phyloP scores from a whole-genome alignment of 495 filamentous ascomycete genomes.

The Chlorociboria aeruginascens region DNA sequence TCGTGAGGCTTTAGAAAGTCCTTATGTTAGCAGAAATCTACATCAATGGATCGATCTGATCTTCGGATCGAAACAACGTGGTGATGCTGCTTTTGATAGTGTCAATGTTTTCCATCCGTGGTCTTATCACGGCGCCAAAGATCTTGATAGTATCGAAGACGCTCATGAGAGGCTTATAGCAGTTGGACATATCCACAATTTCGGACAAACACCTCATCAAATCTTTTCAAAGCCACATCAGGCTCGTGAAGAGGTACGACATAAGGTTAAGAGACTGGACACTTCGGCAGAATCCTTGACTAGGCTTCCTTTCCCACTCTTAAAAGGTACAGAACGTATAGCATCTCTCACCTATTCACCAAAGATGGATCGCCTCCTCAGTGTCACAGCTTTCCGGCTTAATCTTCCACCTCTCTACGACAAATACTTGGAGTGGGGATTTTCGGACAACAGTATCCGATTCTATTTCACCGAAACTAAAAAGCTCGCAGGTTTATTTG shows the following conservation, averaged over 20 bases:
- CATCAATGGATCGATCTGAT: conserved; percentile 95
- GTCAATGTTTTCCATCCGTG: conserved; percentile 93
- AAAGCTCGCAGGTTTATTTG: conserved; percentile 64
- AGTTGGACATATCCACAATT: conserved; percentile 95
- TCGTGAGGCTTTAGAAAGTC: conserved; percentile 86
- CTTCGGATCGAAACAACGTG: conserved; percentile 90
- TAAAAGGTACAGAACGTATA: conserved; percentile 75
- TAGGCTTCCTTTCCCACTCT: conserved; percentile 67
- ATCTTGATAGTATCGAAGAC: conserved; percentile 85
- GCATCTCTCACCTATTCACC: conserved; percentile 63
- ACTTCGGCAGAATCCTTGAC: conserved; percentile 65
- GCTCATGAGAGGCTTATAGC: conserved; percentile 72
- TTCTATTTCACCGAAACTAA: conserved; percentile 58
- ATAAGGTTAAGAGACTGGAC: conserved; percentile 57
- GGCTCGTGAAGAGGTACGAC: conserved; percentile 52
- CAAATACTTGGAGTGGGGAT: conserved; percentile 93
- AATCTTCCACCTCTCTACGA: conserved; percentile 83
- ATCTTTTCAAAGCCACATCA: conserved; percentile 77
- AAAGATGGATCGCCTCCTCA: conserved; percentile 75
- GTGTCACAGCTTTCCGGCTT: conserved; percentile 67
- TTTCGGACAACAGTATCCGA: conserved; percentile 80
- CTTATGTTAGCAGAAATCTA: conserved; percentile 79
- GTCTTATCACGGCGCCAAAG: conserved; percentile 86
- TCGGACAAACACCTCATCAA: conserved; percentile 93
- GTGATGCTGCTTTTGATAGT: conserved; percentile 82